Percentiles rank a stretch among this genome's conserved stretches.
Conservation (phyloP, 441 rosid species). For the Euphorbia corollata region DNA sequence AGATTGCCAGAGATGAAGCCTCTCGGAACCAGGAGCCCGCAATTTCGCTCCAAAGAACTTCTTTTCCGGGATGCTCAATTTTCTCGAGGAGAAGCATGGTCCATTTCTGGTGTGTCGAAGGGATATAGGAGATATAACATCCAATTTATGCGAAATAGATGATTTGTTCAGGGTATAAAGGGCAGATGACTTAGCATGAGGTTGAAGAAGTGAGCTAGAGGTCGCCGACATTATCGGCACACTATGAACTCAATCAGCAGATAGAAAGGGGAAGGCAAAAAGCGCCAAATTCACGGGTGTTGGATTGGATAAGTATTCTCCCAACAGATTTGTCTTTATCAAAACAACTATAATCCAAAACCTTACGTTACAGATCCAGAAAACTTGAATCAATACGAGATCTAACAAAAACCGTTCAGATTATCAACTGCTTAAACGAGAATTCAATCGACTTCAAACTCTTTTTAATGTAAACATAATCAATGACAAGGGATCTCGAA, state of each 20-base stretch:
- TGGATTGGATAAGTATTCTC: constrained; percentile 2
- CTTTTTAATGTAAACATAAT: neutral
- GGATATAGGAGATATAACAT: constrained; percentile 19
- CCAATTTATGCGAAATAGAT: constrained; percentile 26
- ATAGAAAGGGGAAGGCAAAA: too few species aligned
- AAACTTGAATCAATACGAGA: neutral
- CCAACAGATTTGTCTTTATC: neutral
- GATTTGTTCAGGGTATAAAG: constrained; percentile 22
- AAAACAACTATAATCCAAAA: neutral
- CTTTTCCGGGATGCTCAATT: constrained; percentile 31
- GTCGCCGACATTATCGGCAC: constrained; percentile 31
- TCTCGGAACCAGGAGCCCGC: constrained; percentile 42
- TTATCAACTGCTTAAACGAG: neutral
- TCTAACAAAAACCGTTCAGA: neutral
- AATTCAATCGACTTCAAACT: neutral
- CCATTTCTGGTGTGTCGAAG: constrained; percentile 19
- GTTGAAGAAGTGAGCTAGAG: constrained; percentile 27
- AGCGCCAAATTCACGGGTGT: neutral
- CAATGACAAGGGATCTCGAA: neutral
- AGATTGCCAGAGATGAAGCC: constrained; percentile 61
- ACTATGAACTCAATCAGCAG: neutral
- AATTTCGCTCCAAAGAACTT: constrained; percentile 48
- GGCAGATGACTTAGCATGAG: constrained; percentile 22
- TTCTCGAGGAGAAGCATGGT: constrained; percentile 24
- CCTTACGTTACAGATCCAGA: neutral